Base-by-base conservation (phyloP, 495 filamentous ascomycete species). In the Hypomontagnella submonticulosa region DNA sequence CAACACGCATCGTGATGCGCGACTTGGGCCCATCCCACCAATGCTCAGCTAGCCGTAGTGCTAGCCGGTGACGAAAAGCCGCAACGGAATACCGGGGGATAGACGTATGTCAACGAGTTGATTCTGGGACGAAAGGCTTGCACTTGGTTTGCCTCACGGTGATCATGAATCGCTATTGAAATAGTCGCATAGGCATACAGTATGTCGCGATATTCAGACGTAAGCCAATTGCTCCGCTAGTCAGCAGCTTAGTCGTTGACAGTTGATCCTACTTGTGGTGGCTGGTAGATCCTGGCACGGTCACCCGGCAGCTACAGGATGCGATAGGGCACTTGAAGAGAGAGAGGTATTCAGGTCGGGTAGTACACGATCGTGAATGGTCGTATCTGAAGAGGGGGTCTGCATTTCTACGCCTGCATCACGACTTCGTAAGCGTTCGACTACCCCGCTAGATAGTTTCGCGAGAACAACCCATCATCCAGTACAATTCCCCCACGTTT, bases 401-500 rank as follows among this genome's bases (percentile, higher is more conserved):
- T 59, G 53, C 27, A 41, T 56, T 47, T 59, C 64, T 6, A 19
- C 42, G 49, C 51, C 63, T 61, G 54, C 56, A 34, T 48, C 58
- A 43, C 54, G 52, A 62, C 47, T 44, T 57, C 12, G 46, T 69
- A 61, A n/a, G 44, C 63, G 48, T 46, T 69, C 38, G 36, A 63
- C 48, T 73, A 73, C 71, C 71, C 71, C 68, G 62, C 71, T 40
- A 71, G 46, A 34, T 36, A 48, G 58, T 57, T 62, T 49, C 58
- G 57, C 30, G 41, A 71, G 27, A 30, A 61, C 19, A 61, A 27
- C 70, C 63, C 68, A 62, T 70, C 63, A 72, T 69, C 73, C 69
- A 76, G 63, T 72, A 57, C 57, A 12, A 66, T 69, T 72, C 63
- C 73, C 72, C 75, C 75, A 75, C 72, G 75, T 75, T 75, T 66